These are phyloP conservation scores for Candida sp. DNA, from an alignment of 1,139 yeast species.

Conservation along the genomic window DNA sequence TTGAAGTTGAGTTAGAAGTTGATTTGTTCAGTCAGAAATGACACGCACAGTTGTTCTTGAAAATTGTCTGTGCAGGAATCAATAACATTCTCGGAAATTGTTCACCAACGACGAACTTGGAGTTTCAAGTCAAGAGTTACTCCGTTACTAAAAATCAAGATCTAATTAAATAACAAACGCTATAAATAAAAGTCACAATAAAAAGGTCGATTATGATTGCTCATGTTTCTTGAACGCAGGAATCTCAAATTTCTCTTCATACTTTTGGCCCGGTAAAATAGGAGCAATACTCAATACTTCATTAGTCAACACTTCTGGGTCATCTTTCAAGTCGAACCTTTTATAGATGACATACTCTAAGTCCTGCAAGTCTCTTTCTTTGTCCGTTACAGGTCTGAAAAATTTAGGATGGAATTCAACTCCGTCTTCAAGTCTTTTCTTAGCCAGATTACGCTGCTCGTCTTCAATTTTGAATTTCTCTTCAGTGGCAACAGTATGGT, in stretches of 20 bases:
- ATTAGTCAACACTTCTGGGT: constrained; percentile 55
- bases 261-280: constrained; percentile 76
- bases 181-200: background rate
- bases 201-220: background rate
- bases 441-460: constrained; percentile 75
- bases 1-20: background rate
- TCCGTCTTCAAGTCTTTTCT: constrained; percentile 77
- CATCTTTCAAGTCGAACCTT: constrained; percentile 42
- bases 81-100: too few relatives aligned
- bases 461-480: constrained; percentile 90
- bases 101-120: too few relatives aligned
- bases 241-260: constrained; percentile 63
- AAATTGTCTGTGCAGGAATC: background rate
- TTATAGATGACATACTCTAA: constrained; percentile 72
- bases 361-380: constrained; percentile 27
- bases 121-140: too few relatives aligned
- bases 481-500: constrained; percentile 84
- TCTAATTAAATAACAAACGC: background rate
- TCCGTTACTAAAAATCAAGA: background rate
- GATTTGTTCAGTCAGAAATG: background rate
- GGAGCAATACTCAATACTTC: constrained; percentile 70
- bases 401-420: constrained; percentile 81
- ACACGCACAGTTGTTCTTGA: background rate
- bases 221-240: constrained; percentile 63
- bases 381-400: constrained; percentile 49